These are phyloP conservation scores for Sphaerulina vaccinii DNA, from an alignment of 2,329 filamentous ascomycete species.

Conservation along the genomic window DNA sequence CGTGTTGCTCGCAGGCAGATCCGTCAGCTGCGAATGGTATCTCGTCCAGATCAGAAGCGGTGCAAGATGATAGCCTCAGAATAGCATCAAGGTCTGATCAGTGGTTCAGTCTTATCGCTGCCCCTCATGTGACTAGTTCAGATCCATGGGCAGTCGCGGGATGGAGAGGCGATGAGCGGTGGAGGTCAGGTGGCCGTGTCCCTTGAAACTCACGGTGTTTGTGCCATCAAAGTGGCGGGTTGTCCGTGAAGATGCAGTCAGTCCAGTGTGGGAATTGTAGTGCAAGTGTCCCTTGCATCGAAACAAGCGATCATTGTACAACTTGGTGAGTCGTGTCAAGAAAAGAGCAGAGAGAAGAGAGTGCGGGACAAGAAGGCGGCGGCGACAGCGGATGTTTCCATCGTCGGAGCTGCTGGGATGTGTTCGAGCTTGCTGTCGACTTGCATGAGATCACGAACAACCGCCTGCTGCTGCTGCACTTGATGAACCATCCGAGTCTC, in stretches of 20 bases:
- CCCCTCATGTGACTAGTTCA: neutral
- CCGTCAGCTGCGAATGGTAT: too few species aligned
- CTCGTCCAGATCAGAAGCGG: too few species aligned
- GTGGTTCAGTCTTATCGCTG: neutral
- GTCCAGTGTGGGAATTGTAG: neutral
- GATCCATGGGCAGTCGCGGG: neutral
- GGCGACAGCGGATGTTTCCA: neutral
- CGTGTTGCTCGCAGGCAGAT: neutral
- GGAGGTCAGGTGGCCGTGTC: neutral
- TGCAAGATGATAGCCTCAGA: neutral
- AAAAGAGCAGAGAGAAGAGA: neutral
- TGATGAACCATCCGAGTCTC: too few species aligned
- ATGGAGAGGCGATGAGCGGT: neutral
- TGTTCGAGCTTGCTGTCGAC: too few species aligned
- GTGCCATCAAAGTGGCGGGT: neutral
- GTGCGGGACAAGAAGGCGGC: neutral
- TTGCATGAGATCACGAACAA: too few species aligned
- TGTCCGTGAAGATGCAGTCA: neutral
- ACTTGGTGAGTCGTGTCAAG: neutral
- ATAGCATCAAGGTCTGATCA: neutral
- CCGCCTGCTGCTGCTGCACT: too few species aligned
- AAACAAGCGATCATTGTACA: neutral
- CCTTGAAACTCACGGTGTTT: neutral
- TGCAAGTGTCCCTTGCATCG: neutral
- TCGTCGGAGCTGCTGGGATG: too few species aligned